Evolutionary conservation across 768 basidiomycete species (phyloP).

Genomic region (Pulveroboletus frians): DNA sequence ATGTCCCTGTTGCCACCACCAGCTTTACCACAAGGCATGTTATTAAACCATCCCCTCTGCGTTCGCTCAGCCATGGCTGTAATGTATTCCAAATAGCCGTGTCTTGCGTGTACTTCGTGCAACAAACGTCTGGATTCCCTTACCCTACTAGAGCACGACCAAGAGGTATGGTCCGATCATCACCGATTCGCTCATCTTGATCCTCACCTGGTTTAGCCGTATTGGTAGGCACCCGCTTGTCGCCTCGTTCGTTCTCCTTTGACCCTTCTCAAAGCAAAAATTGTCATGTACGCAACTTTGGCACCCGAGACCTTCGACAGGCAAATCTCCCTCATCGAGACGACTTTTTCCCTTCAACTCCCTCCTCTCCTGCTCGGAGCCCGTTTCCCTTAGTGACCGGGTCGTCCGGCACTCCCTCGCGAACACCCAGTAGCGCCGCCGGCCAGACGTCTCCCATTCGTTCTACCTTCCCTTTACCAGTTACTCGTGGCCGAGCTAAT

Average conservation of each 20-base stretch:
- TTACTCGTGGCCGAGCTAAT: constrained; percentile 16
- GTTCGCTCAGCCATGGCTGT: constrained; percentile 1
- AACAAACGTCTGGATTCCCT: constrained; percentile 74
- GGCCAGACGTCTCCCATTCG: constrained; percentile 26
- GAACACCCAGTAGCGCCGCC: constrained; percentile 19
- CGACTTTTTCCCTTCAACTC: constrained; percentile 32
- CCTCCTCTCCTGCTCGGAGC: constrained; percentile 28
- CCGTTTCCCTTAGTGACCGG: constrained; percentile 14
- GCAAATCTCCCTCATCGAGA: constrained; percentile 58
- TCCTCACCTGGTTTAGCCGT: constrained; percentile 30
- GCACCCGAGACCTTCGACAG: constrained; percentile 66
- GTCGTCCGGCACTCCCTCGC: constrained; percentile 6
- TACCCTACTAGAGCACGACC: constrained; percentile 76
- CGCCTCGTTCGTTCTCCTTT: background rate
- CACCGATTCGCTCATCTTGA: constrained; percentile 1
- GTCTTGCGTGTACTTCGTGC: constrained; percentile 73
- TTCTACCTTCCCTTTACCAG: constrained; percentile 32
- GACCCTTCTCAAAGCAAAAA: constrained; percentile 51
- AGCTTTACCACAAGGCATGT: constrained; percentile 78
- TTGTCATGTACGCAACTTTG: constrained; percentile 78
- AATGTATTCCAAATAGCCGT: constrained; percentile 45
- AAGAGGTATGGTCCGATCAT: constrained; percentile 48
- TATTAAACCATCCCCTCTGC: background rate
- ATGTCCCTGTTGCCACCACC: constrained; percentile 1
- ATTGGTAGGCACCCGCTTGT: constrained; percentile 32